Percentiles rank a stretch among this genome's conserved stretches.
phyloP scores from a whole-genome alignment of 345 rosid genomes.

The Syzygium aqueum region DNA sequence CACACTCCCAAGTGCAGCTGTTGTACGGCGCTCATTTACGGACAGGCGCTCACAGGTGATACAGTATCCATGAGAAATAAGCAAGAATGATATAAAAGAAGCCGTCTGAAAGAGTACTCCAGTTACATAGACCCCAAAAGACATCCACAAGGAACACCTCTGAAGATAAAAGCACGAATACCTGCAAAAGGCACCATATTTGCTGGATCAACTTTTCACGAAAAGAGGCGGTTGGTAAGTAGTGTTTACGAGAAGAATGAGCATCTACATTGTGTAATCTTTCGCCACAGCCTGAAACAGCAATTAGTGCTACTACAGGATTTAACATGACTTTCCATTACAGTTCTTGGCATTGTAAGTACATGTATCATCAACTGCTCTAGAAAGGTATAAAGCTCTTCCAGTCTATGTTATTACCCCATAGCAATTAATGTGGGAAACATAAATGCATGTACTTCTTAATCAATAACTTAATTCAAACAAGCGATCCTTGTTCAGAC shows the following conservation, averaged over 20 bases:
- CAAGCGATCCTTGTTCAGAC: not conserved
- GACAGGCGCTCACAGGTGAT: constrained; percentile 87
- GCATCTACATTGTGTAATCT: not conserved
- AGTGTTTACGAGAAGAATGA: not conserved
- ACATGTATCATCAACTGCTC: not conserved
- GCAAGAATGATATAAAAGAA: constrained; percentile 78
- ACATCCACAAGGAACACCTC: constrained; percentile 88
- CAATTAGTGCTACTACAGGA: not conserved
- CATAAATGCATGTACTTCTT: not conserved
- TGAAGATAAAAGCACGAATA: constrained; percentile 80
- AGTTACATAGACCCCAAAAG: constrained; percentile 88
- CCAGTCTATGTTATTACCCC: not conserved
- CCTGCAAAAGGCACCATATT: constrained; percentile 32
- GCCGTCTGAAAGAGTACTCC: constrained; percentile 93
- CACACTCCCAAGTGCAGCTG: constrained; percentile 75
- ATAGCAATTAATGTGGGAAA: not conserved
- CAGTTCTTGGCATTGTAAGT: not conserved
- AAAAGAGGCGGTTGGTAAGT: not conserved
- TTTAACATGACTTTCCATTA: not conserved
- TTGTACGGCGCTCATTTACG: constrained; percentile 59
- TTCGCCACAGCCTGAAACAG: not conserved
- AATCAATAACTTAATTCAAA: not conserved
- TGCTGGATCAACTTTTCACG: not conserved
- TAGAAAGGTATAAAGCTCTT: not conserved
- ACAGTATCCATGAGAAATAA: constrained; percentile 90